These are phyloP conservation scores for Arthrinium puccinioides DNA, from an alignment of 2,329 filamentous ascomycete genomes.

Conservation along the genomic window DNA sequence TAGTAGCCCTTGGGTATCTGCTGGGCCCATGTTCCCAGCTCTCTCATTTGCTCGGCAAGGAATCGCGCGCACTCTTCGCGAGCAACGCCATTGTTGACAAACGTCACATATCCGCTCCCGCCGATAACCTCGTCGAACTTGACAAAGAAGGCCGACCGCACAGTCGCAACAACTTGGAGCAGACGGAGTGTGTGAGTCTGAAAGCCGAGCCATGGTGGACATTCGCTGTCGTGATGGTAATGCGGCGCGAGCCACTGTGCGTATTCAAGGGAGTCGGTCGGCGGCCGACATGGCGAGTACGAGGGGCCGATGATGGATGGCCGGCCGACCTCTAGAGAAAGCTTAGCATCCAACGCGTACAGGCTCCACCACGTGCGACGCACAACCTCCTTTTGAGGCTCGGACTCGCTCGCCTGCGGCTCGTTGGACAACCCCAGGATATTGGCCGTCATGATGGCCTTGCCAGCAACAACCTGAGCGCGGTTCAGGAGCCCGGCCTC, in stretches of 20 bases:
- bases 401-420: not conserved
- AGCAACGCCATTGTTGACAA: constrained; percentile 3
- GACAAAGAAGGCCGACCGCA: not conserved
- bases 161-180: constrained; percentile 2
- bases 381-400: constrained; percentile 7
- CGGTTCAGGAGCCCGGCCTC: constrained; percentile 9
- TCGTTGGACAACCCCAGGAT: constrained; percentile 9
- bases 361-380: constrained; percentile 13
- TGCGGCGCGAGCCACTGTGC: constrained; percentile 8
- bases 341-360: constrained; percentile 9
- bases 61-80: constrained; percentile 9
- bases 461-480: constrained; percentile 5
- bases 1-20: constrained; percentile 8
- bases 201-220: constrained; percentile 9
- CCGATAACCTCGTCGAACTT: constrained; percentile 6
- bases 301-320: constrained; percentile 7
- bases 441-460: constrained; percentile 8
- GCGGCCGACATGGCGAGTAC: constrained; percentile 6
- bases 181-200: constrained; percentile 9
- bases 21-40: constrained; percentile 7
- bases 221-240: constrained; percentile 7
- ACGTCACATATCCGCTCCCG: constrained; percentile 3
- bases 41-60: constrained; percentile 6
- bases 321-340: constrained; percentile 11
- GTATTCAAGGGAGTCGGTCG: constrained; percentile 4